Percentiles rank a stretch among this genome's conserved stretches.
phyloP scores from a whole-genome alignment of 371 early-diverging fungal species.

The Mucor racemosus region DNA sequence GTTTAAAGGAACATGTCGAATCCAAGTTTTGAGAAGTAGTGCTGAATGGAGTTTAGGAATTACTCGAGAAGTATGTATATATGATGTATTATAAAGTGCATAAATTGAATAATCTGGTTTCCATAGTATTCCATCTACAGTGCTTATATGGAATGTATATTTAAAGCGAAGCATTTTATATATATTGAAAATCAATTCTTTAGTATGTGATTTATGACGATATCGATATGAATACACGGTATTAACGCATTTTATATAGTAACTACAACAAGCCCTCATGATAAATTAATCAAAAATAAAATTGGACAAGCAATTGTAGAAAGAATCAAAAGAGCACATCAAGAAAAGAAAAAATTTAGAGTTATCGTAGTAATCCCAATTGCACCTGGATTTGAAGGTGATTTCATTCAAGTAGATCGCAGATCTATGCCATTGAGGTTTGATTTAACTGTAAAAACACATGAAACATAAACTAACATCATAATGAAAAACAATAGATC shows the following conservation, averaged over 20 bases:
- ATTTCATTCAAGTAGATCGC: slow-evolving; percentile 62
- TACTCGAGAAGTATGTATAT: slow-evolving; percentile 43
- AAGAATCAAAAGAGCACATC: slow-evolving; percentile 79
- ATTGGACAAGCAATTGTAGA: slow-evolving; percentile 73
- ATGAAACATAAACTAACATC: not conserved
- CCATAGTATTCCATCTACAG: slow-evolving; percentile 77
- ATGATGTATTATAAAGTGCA: not conserved
- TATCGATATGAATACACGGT: not conserved
- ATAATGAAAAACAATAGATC: slow-evolving; percentile 28
- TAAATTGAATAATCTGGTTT: not conserved
- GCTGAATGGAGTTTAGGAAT: slow-evolving; percentile 74
- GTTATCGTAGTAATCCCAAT: slow-evolving; percentile 89
- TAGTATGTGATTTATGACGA: slow-evolving; percentile 45
- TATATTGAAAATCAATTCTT: slow-evolving; percentile 98
- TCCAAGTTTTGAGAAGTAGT: slow-evolving; percentile 73
- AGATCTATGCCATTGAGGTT: slow-evolving; percentile 49
- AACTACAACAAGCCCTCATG: slow-evolving; percentile 43
- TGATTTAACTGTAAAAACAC: not conserved
- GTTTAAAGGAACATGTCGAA: slow-evolving; percentile 68
- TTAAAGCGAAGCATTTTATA: slow-evolving; percentile 81
- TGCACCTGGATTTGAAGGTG: slow-evolving; percentile 90
- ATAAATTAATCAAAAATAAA: slow-evolving; percentile 51
- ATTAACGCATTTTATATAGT: slow-evolving; percentile 29
- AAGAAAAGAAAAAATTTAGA: slow-evolving; percentile 69
- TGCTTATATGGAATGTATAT: slow-evolving; percentile 83